These are phyloP conservation scores for Orbilia ellipsospora DNA, from an alignment of 2,329 filamentous ascomycete species.

Conservation along the genomic window DNA sequence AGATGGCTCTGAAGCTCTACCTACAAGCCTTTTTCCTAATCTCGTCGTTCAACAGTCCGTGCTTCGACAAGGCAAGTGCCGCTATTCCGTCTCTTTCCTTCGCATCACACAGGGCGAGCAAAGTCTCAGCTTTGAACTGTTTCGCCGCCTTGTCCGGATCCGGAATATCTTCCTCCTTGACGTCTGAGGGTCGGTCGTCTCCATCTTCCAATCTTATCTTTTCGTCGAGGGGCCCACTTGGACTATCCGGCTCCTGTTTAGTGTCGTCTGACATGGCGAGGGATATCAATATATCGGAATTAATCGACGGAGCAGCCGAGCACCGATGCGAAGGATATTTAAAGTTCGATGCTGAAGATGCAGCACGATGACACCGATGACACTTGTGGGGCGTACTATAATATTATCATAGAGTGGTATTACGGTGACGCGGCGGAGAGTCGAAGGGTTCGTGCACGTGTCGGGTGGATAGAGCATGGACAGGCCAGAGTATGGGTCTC, in stretches of 20 bases:
- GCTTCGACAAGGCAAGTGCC: conserved; percentile 56
- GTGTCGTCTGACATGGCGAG: conserved; percentile 55
- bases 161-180: conserved; percentile 21
- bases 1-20: conserved; percentile 12
- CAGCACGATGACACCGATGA: too few relatives aligned
- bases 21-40: conserved; percentile 59
- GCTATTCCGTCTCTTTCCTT: conserved; percentile 57
- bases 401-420: too few relatives aligned
- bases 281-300: neutral
- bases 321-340: too few relatives aligned
- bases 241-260: conserved; percentile 34
- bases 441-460: neutral
- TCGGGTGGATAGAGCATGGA: neutral
- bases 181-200: conserved; percentile 55
- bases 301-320: neutral
- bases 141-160: conserved; percentile 46
- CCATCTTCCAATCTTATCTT: neutral
- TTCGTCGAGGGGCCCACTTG: conserved; percentile 36
- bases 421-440: neutral
- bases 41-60: conserved; percentile 58
- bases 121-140: conserved; percentile 56
- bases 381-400: too few relatives aligned
- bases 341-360: too few relatives aligned
- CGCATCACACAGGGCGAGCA: conserved; percentile 55
- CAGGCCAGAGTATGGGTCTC: too few relatives aligned